Conservation (phyloP, 805 yeast genomes). For the Starmera amethionina region DNA sequence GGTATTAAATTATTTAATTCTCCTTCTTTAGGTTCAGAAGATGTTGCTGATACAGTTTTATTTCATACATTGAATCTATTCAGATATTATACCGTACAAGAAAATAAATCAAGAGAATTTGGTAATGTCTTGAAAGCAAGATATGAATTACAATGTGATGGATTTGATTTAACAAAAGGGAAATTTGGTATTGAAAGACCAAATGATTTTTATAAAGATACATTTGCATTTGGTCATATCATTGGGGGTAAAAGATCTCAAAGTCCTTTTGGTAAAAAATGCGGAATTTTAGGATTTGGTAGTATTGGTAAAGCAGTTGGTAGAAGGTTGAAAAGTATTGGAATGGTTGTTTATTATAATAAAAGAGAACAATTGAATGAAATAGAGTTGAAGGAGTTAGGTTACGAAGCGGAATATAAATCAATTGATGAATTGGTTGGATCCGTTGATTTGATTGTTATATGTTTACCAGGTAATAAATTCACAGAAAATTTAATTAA, state of each 20-base stretch:
- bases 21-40: constrained; percentile 39
- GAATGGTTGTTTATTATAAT: constrained; percentile 50
- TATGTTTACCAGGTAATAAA: constrained; percentile 48
- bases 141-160: constrained; percentile 16
- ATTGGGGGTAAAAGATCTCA: constrained; percentile 26
- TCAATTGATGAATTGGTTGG: constrained; percentile 24
- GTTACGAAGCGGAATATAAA: constrained; percentile 26
- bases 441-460: constrained; percentile 40
- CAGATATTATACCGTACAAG: constrained; percentile 36
- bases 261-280: constrained; percentile 42
- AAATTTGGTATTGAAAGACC: constrained; percentile 19
- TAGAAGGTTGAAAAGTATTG: constrained; percentile 36
- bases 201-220: constrained; percentile 11
- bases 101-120: constrained; percentile 18
- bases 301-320: constrained; percentile 50
- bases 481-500: constrained; percentile 41
- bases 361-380: constrained; percentile 32
- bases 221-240: constrained; percentile 30
- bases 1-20: constrained; percentile 38
- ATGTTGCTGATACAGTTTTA: constrained; percentile 56
- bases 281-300: constrained; percentile 52
- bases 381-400: constrained; percentile 19
- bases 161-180: constrained; percentile 27
- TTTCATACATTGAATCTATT: constrained; percentile 46
- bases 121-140: constrained; percentile 35